Evolutionary conservation across 257 asterid species (phyloP), one percentile per base, ranked within the genome.

Genomic region (Anisodus acutangulus): DNA sequence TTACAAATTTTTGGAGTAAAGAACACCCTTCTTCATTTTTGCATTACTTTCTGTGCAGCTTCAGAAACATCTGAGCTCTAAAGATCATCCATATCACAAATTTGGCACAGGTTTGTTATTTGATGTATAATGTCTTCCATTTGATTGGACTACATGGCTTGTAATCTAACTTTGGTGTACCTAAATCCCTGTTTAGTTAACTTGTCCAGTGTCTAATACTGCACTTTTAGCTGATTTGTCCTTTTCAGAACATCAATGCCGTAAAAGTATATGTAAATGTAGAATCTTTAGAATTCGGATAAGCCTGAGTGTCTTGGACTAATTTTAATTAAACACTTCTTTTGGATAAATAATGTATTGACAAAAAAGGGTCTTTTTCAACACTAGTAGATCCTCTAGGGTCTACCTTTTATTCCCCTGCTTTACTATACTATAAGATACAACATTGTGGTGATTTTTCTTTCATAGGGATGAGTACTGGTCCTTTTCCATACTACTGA

Each of bases 81-180:
- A 91, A 83, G 92, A 89, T 85, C 98, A 97, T 88, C 97, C 97
- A n/a, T 97, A 90, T 91, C 98, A 97, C 92, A 97, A 95, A 91
- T 95, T 97, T 87, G 93, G 98, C 92, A 94, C 99, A 91, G 99
- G 99, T 97, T 88, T 82, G 92, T 64, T 31, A 80, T 81, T 19
- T 63, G 26, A 47, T 60, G 49, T 60, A 16, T 55, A 47, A 66
- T 80, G 22, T 67, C 26, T 26, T 45, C 59, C 68, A 84, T 67
- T 58, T 81, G 68, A 60, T 74, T 35, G 10, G 64, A 76, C 19
- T 76, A 26, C 64, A 76, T 74, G 47, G 45, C 81, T 76, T 51
- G 47, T 26, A 76, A 76, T 51, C 81, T 22, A 26, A 76, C 5
- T 76, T 76, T 76, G 45, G 47, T 41, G 51, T 12, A 53, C 81